A percentile compares a stretch with the other conserved stretches of the same genome.
Conservation (phyloP, 306 rosid species). For the Argentina anserina region DNA sequence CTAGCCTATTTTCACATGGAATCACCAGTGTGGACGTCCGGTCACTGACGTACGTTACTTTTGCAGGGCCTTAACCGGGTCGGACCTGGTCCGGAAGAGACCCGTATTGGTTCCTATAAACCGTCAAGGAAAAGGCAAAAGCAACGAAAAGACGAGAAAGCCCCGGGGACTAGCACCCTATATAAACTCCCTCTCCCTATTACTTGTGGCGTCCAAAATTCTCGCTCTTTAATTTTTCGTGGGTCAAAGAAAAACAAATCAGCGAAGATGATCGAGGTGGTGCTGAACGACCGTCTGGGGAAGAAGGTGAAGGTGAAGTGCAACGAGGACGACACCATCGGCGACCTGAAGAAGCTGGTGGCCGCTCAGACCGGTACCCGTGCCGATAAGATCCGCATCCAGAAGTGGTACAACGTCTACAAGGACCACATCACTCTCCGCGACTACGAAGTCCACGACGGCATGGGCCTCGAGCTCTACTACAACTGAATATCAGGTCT, state of each 20-base stretch:
- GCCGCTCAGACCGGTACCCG: constrained; percentile 95
- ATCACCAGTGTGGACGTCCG: too few relatives aligned
- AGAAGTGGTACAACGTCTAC: constrained; percentile 81
- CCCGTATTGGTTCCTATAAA: neutral
- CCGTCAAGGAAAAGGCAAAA: neutral
- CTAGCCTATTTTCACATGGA: too few relatives aligned
- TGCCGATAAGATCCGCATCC: constrained; percentile 72
- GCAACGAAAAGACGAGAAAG: neutral
- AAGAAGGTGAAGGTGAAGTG: constrained; percentile 95
- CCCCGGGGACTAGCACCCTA: neutral
- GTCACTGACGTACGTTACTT: too few relatives aligned
- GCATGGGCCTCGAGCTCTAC: constrained; percentile 98
- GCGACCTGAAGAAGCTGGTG: constrained; percentile 88
- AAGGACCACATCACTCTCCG: constrained; percentile 86
- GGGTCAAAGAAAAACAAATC: neutral
- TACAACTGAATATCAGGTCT: constrained; percentile 43
- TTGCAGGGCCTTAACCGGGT: neutral
- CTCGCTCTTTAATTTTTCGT: neutral
- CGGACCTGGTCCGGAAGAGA: neutral
- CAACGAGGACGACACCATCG: constrained; percentile 89
- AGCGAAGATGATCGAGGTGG: constrained; percentile 91
- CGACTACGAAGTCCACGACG: constrained; percentile 89
- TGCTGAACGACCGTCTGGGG: constrained; percentile 79
- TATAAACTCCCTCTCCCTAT: neutral
- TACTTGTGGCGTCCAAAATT: neutral